phyloP scores from a whole-genome alignment of 441 rosid species.

The Croton laevigatus region DNA sequence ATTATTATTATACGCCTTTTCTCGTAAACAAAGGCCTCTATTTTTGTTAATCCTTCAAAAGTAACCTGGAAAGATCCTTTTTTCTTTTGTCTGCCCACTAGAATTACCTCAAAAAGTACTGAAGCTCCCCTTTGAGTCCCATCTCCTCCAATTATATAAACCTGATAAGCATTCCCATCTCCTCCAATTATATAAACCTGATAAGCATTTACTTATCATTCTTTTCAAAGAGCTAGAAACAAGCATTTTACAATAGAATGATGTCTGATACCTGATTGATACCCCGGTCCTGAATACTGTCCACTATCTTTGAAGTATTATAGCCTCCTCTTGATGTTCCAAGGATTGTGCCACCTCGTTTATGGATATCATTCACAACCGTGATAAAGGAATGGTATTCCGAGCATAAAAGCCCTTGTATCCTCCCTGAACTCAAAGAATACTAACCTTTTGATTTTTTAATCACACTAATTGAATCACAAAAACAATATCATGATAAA shows the following conservation, averaged over 20 bases:
- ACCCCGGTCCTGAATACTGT: slow-evolving; percentile 59
- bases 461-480: background rate
- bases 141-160: no score
- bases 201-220: slow-evolving; percentile 1
- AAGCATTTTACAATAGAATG: background rate
- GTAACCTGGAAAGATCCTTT: background rate
- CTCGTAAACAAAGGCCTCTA: no score
- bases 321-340: slow-evolving; percentile 56
- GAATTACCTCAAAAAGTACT: slow-evolving; percentile 39
- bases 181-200: slow-evolving; percentile 58
- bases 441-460: background rate
- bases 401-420: slow-evolving; percentile 55
- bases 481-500: no score
- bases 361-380: slow-evolving; percentile 51
- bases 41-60: background rate
- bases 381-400: slow-evolving; percentile 41
- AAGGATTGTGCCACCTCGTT: slow-evolving; percentile 55
- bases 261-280: slow-evolving; percentile 40
- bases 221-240: background rate
- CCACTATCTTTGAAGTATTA: slow-evolving; percentile 51
- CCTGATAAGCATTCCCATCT: no score
- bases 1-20: no score
- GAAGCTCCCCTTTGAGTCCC: slow-evolving; percentile 58
- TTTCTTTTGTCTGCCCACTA: background rate
- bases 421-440: slow-evolving; percentile 41